phyloP scores from a whole-genome alignment of 1,284 basidiomycete species.

The Paramarasmius palmivorus region DNA sequence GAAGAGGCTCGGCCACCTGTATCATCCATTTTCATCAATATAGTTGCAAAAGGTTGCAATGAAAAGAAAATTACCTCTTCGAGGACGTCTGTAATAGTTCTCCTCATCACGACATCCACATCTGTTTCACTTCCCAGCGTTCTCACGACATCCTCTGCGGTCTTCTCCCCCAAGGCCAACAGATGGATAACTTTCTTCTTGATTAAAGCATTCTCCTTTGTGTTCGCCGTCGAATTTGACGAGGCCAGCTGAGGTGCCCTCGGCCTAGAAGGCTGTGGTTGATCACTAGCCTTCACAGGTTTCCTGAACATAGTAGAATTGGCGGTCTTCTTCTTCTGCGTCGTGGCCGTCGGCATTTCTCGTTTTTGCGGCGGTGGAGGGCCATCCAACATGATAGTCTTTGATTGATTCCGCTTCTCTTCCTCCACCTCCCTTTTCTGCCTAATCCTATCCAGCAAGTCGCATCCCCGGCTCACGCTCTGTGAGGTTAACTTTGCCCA shows the following conservation, averaged over 20 bases:
- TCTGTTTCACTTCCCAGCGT: constrained; percentile 37
- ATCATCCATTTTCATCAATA: too few relatives aligned
- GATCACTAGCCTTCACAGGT: constrained; percentile 31
- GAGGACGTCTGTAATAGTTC: constrained; percentile 45
- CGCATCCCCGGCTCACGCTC: constrained; percentile 57
- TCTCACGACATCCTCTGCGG: constrained; percentile 43
- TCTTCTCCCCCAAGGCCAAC: constrained; percentile 48
- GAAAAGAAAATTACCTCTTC: constrained; percentile 40
- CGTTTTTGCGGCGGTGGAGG: constrained; percentile 25
- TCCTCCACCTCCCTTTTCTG: constrained; percentile 57
- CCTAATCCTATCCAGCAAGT: constrained; percentile 52
- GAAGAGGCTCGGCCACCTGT: constrained; percentile 63
- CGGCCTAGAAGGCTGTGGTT: constrained; percentile 17
- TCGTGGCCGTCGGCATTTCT: constrained; percentile 21
- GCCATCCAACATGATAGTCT: constrained; percentile 52
- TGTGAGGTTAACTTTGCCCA: constrained; percentile 60
- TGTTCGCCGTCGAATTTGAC: constrained; percentile 27
- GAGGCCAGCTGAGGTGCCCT: constrained; percentile 25
- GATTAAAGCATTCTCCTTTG: constrained; percentile 26
- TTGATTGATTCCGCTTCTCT: constrained; percentile 52
- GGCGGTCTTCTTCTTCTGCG: constrained; percentile 31
- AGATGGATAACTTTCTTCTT: constrained; percentile 55
- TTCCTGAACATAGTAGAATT: constrained; percentile 32
- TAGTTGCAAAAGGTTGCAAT: too few relatives aligned
- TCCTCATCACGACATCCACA: constrained; percentile 31